Conservation (phyloP, 257 asterid genomes). For the Petrea volubilis region DNA sequence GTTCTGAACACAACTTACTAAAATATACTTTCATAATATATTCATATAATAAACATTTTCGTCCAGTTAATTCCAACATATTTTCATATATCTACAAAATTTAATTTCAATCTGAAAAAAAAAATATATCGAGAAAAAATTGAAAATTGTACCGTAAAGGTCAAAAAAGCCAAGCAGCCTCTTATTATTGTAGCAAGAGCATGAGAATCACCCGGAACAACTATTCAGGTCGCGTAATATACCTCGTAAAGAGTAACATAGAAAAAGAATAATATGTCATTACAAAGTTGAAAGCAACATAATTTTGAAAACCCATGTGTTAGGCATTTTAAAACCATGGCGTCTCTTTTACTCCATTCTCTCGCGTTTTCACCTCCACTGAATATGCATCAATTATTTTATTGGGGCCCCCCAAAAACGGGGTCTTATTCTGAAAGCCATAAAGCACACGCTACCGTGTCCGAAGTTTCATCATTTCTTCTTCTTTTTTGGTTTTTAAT, state of each 20-base stretch:
- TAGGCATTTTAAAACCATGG: conserved; percentile 1
- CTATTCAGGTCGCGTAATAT: neutral
- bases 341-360: conserved; percentile 7
- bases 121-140: no score
- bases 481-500: neutral
- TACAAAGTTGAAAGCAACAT: conserved; percentile 8
- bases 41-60: no score
- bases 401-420: conserved; percentile 1
- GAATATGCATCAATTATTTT: conserved; percentile 21
- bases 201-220: no score
- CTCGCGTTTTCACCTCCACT: neutral
- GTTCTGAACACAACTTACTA: no score
- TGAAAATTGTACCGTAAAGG: no score
- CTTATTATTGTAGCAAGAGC: no score
- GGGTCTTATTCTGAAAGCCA: neutral
- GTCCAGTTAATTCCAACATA: no score
- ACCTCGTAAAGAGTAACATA: neutral
- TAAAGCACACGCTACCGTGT: conserved; percentile 22
- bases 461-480: neutral
- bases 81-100: no score
- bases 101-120: no score
- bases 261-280: neutral
- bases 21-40: no score
- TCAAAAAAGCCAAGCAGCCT: no score
- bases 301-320: conserved; percentile 16